A percentile compares a stretch with the other conserved stretches of the same genome.
Conservation (phyloP, 108 stramenopile genomes). For the Nitzschia inconspicua region DNA sequence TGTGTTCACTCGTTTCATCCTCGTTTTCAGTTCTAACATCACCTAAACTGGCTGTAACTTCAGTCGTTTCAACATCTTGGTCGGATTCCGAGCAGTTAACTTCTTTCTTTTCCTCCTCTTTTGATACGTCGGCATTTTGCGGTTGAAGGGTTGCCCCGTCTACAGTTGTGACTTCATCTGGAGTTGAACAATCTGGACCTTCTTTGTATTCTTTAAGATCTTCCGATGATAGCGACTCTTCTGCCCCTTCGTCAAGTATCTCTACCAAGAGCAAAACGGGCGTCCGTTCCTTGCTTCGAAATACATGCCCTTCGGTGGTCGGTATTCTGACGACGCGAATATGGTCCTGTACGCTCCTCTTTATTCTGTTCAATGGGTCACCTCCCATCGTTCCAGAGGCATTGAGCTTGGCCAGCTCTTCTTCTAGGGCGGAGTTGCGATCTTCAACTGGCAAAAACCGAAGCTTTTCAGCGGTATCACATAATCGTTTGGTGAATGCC, state of each 20-base stretch:
- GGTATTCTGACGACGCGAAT: constrained; percentile 66
- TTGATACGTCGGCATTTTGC: too few relatives aligned
- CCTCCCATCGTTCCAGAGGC: constrained; percentile 76
- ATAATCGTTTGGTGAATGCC: constrained; percentile 66
- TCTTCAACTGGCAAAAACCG: constrained; percentile 59
- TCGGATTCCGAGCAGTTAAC: too few relatives aligned
- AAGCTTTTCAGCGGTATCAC: constrained; percentile 81
- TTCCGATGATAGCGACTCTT: too few relatives aligned
- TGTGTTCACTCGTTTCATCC: too few relatives aligned
- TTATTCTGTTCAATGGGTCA: constrained; percentile 69
- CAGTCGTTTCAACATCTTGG: too few relatives aligned
- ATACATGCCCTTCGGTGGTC: constrained; percentile 81
- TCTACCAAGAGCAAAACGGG: constrained; percentile 79
- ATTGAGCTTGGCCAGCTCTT: constrained; percentile 64
- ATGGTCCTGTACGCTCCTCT: constrained; percentile 19
- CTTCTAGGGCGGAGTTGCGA: constrained; percentile 39
- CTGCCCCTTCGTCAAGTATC: constrained; percentile 40
- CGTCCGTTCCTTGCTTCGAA: constrained; percentile 87
- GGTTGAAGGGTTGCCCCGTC: too few relatives aligned
- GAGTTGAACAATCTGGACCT: too few relatives aligned
- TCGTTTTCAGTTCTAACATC: too few relatives aligned
- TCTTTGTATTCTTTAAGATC: too few relatives aligned
- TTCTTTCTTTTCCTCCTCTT: too few relatives aligned
- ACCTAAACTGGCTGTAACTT: too few relatives aligned
- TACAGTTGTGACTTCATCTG: too few relatives aligned